Evolutionary conservation across 2,329 filamentous ascomycete genomes (phyloP).

Genomic region (Penicillium corylophilum): DNA sequence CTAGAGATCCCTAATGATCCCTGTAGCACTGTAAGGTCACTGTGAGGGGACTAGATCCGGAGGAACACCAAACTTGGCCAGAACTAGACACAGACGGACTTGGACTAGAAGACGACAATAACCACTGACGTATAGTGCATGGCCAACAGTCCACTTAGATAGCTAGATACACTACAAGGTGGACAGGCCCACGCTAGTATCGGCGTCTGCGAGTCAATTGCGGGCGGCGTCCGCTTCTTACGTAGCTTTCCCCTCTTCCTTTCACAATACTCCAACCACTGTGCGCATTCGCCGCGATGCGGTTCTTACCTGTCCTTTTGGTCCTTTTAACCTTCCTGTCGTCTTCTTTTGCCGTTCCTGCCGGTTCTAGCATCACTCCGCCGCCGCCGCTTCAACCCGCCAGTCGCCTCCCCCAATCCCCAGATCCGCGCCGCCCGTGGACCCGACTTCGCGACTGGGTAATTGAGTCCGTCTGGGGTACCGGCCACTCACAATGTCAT

Average conservation of each 20-base stretch:
- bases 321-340: constrained; percentile 19
- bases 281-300: constrained; percentile 18
- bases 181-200: not conserved
- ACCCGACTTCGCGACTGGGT: constrained; percentile 42
- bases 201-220: not conserved
- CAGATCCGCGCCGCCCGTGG: constrained; percentile 36
- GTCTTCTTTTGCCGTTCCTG: constrained; percentile 33
- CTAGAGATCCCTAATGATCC: not conserved
- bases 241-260: not conserved
- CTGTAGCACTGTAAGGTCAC: not conserved
- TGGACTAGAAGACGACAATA: not conserved
- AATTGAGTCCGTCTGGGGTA: constrained; percentile 46
- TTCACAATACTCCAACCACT: not conserved
- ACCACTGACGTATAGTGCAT: not conserved
- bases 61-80: not conserved
- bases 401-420: constrained; percentile 27
- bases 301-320: constrained; percentile 17
- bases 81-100: not conserved
- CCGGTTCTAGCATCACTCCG: constrained; percentile 37
- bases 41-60: not conserved
- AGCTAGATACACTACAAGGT: not conserved
- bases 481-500: constrained; percentile 26
- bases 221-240: not conserved
- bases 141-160: not conserved
- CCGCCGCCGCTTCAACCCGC: constrained; percentile 33